phyloP scores from a whole-genome alignment of 2,329 filamentous ascomycete species.

The Colletotrichum graminicola region DNA sequence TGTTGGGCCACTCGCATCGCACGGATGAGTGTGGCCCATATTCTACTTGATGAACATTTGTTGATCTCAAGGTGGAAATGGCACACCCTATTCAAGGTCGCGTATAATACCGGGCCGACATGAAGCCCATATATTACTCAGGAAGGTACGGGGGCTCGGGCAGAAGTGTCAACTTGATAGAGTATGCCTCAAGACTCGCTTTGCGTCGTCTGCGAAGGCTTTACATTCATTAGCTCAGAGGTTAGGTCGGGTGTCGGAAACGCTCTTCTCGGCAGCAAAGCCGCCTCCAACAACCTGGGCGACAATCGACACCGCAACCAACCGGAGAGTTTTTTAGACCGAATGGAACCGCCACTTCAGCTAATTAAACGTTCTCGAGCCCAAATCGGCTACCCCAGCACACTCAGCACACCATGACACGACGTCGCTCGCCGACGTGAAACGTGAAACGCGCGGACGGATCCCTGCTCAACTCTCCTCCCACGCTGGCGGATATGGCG shows the following conservation, averaged over 20 bases:
- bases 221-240: neutral
- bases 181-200: neutral
- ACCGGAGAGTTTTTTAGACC: conserved; percentile 15
- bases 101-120: conserved; percentile 19
- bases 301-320: neutral
- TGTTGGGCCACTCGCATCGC: conserved; percentile 38
- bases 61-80: conserved; percentile 8
- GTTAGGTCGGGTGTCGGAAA: neutral
- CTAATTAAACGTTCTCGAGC: conserved; percentile 16
- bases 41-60: conserved; percentile 13
- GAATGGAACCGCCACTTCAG: conserved; percentile 28
- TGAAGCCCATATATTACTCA: conserved; percentile 8
- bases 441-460: conserved; percentile 41
- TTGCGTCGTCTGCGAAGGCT: neutral
- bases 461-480: conserved; percentile 37
- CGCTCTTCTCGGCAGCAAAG: conserved; percentile 20
- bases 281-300: conserved; percentile 12
- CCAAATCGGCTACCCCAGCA: conserved; percentile 2
- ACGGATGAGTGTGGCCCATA: conserved; percentile 14
- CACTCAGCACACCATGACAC: conserved; percentile 23
- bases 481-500: conserved; percentile 27
- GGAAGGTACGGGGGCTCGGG: neutral
- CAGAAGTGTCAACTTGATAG: neutral
- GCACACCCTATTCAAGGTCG: conserved; percentile 8
- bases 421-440: conserved; percentile 39